Conservation (phyloP, 2,329 filamentous ascomycete species). For the Colletotrichum theobromicola region DNA sequence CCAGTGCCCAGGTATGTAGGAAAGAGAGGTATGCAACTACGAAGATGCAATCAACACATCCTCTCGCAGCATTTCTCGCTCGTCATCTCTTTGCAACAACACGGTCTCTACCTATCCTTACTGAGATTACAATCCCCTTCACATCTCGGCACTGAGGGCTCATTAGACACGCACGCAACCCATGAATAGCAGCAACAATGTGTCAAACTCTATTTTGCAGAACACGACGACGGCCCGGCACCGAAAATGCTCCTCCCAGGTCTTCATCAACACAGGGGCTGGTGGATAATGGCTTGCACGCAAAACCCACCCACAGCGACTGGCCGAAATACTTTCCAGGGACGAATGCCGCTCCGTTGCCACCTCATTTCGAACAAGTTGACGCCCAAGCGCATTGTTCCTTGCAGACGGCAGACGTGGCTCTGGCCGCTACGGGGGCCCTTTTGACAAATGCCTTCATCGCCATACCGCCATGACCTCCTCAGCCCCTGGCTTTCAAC, state of each 20-base stretch:
- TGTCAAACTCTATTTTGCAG: background rate
- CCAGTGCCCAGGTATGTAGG: background rate
- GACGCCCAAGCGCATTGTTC: background rate
- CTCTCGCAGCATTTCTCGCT: background rate
- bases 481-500: background rate
- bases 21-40: background rate
- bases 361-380: background rate
- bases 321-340: background rate
- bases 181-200: background rate
- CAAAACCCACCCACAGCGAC: background rate
- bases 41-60: background rate
- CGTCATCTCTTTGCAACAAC: background rate
- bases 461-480: slow-evolving; percentile 1
- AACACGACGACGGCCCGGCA: background rate
- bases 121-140: background rate
- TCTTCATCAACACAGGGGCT: background rate
- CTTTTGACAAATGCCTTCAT: background rate
- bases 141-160: background rate
- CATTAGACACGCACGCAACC: background rate
- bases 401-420: background rate
- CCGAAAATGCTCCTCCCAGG: background rate
- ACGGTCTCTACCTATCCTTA: background rate
- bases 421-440: background rate
- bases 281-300: background rate
- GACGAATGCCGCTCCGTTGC: background rate